Conservation (phyloP, 495 filamentous ascomycete species). For the Hyaloscypha bicolor region DNA sequence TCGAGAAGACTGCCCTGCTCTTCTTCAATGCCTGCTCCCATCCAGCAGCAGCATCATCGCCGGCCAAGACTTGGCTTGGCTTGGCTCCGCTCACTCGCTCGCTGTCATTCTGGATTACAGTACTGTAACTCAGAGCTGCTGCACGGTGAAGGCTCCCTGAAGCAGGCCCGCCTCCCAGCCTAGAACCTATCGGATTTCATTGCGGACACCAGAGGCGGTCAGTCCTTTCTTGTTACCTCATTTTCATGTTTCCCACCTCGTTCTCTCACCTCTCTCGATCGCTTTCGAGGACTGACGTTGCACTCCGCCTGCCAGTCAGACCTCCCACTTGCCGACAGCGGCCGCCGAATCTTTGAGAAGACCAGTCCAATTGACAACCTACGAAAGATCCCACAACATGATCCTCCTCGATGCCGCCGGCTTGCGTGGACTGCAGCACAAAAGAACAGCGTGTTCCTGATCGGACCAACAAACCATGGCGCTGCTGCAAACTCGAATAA, state of each 20-base stretch:
- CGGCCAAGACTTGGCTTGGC: not conserved
- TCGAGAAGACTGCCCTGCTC: not conserved
- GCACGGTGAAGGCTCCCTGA: too few relatives aligned
- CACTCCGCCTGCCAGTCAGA: not conserved
- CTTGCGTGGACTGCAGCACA: too few relatives aligned
- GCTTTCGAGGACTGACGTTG: constrained; percentile 1
- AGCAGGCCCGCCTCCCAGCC: not conserved
- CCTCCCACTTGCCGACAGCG: not conserved
- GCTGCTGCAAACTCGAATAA: too few relatives aligned
- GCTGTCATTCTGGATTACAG: too few relatives aligned
- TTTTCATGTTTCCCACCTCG: not conserved
- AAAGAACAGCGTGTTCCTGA: too few relatives aligned
- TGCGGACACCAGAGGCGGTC: not conserved
- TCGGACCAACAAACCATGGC: too few relatives aligned
- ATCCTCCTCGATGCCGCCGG: too few relatives aligned
- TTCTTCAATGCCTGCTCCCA: not conserved
- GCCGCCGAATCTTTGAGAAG: not conserved
- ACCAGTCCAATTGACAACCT: too few relatives aligned
- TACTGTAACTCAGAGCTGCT: too few relatives aligned
- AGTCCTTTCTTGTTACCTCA: constrained; percentile 1
- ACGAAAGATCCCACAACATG: too few relatives aligned
- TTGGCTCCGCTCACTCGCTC: too few relatives aligned
- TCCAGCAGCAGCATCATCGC: not conserved
- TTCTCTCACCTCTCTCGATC: too few relatives aligned
- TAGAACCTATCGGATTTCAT: not conserved